phyloP scores from a whole-genome alignment of 2,329 filamentous ascomycete genomes.

The Neofusicoccum umdonicola region DNA sequence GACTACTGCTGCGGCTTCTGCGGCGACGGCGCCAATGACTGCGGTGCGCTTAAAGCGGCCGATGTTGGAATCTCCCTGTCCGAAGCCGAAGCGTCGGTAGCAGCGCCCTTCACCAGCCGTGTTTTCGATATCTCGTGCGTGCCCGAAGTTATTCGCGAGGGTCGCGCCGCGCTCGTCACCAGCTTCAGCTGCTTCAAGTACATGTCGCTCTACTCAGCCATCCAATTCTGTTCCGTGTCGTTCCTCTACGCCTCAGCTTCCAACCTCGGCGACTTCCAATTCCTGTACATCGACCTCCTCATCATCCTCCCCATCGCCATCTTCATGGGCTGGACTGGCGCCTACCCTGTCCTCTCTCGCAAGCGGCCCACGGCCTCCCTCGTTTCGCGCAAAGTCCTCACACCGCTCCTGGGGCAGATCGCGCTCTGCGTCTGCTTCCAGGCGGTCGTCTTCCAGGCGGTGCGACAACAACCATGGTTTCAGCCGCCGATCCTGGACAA shows the following conservation, averaged over 20 bases:
- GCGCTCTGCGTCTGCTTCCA: constrained; percentile 75
- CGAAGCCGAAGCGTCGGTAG: constrained; percentile 94
- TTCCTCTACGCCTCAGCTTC: constrained; percentile 92
- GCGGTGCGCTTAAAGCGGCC: constrained; percentile 91
- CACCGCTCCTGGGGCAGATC: constrained; percentile 87
- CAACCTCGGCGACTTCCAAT: constrained; percentile 97
- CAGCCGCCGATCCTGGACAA: constrained; percentile 73
- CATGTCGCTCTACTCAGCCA: constrained; percentile 98
- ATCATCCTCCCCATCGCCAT: constrained; percentile 95
- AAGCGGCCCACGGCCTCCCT: constrained; percentile 91
- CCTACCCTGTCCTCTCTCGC: constrained; percentile 70
- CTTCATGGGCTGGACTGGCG: constrained; percentile 97
- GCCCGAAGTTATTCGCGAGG: constrained; percentile 87
- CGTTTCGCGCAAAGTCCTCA: constrained; percentile 88
- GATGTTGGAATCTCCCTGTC: constrained; percentile 97
- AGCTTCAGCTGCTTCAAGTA: constrained; percentile 99
- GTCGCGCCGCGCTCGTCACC: constrained; percentile 90
- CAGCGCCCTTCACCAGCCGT: constrained; percentile 94
- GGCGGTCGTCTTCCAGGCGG: constrained; percentile 67
- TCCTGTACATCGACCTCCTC: constrained; percentile 89
- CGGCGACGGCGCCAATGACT: constrained; percentile 96
- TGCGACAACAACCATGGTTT: constrained; percentile 80
- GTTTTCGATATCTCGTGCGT: constrained; percentile 97
- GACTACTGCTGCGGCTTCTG: constrained; percentile 96
- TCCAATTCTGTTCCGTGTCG: constrained; percentile 95